These are phyloP conservation scores for Grosmannia huntii DNA, from an alignment of 2,329 filamentous ascomycete species.

Conservation along the genomic window DNA sequence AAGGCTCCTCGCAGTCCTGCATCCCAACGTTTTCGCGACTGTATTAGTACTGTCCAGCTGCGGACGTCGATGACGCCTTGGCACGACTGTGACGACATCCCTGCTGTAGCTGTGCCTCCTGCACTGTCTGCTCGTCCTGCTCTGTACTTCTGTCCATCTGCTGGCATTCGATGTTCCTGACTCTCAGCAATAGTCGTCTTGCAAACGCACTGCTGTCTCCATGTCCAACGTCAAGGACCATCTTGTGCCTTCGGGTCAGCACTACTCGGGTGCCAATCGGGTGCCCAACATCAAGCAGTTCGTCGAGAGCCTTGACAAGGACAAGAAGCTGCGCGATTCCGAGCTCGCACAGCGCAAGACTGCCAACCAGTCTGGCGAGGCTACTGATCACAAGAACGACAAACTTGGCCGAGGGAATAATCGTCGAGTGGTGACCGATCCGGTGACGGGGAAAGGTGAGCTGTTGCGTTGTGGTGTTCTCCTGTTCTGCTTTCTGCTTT, in stretches of 20 bases:
- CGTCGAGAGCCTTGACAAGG: constrained; percentile 60
- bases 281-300: constrained; percentile 83
- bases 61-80: too few species aligned
- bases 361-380: constrained; percentile 6
- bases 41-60: too few species aligned
- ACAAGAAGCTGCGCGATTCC: constrained; percentile 65
- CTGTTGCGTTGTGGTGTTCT: not conserved
- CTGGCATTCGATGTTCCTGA: too few species aligned
- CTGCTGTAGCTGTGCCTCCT: too few species aligned
- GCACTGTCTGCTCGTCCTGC: too few species aligned
- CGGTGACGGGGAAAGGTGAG: constrained; percentile 58
- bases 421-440: constrained; percentile 71
- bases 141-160: too few species aligned
- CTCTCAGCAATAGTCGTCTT: too few species aligned
- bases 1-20: too few species aligned
- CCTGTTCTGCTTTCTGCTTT: too few species aligned
- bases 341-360: constrained; percentile 46
- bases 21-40: too few species aligned
- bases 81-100: too few species aligned
- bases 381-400: not conserved
- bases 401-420: constrained; percentile 21
- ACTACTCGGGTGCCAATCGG: constrained; percentile 73
- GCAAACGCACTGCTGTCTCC: not conserved
- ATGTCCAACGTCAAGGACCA: constrained; percentile 23
- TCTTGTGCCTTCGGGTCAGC: constrained; percentile 39